Conservation (phyloP, 176 grass and related monocot species). For the Musa beccarii region DNA sequence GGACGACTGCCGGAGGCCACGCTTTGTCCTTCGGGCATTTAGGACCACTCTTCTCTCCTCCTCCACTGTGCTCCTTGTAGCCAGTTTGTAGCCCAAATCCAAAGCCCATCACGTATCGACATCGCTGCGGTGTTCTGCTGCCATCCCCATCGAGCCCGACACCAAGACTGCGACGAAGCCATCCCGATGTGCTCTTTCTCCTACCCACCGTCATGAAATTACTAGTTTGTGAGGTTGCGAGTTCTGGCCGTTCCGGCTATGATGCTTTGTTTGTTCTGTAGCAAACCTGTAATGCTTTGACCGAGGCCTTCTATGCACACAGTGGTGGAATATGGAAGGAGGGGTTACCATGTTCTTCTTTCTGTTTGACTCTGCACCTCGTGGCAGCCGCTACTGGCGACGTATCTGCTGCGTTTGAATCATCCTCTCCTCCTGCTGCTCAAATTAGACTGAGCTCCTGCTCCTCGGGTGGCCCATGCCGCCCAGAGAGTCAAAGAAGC, state of each 20-base stretch:
- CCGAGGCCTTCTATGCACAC: background rate
- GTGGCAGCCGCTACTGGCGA: too few species aligned
- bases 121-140: constrained; percentile 10
- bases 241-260: too few species aligned
- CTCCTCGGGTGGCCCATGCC: too few species aligned
- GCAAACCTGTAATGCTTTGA: background rate
- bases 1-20: constrained; percentile 27
- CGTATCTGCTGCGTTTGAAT: background rate
- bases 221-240: too few species aligned
- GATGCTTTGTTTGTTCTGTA: background rate
- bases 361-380: background rate
- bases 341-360: background rate
- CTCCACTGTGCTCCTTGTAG: constrained; percentile 7
- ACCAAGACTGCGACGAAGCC: constrained; percentile 2
- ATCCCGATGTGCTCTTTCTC: constrained; percentile 10
- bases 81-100: background rate
- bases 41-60: constrained; percentile 33
- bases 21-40: constrained; percentile 45
- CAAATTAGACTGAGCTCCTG: background rate
- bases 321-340: background rate
- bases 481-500: background rate
- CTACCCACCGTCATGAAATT: too few species aligned
- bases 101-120: constrained; percentile 16
- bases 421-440: background rate
- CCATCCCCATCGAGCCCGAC: constrained; percentile 7